phyloP scores from a whole-genome alignment of 116 monocot species.

The Dioscorea cayenensis region DNA sequence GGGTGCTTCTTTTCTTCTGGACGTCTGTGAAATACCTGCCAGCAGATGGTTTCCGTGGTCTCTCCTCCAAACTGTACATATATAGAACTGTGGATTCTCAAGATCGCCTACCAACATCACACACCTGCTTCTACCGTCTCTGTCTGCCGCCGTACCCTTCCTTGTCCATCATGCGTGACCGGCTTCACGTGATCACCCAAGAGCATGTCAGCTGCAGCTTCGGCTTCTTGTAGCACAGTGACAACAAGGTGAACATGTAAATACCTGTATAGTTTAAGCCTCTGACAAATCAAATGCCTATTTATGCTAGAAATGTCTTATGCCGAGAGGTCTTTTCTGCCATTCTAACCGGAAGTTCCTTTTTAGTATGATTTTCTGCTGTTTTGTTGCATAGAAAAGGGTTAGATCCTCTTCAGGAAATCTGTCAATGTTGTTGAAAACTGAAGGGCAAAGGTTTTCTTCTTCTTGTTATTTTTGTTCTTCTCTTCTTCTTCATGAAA shows the following conservation, averaged over 20 bases:
- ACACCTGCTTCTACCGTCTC: slow-evolving; percentile 82
- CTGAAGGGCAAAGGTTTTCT: too few relatives aligned
- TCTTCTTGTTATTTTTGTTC: too few relatives aligned
- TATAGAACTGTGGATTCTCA: slow-evolving; percentile 34
- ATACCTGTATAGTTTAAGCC: slow-evolving; percentile 7
- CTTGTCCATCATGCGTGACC: slow-evolving; percentile 30
- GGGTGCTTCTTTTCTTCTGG: slow-evolving; percentile 75
- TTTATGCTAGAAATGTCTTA: neutral
- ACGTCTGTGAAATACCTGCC: slow-evolving; percentile 83
- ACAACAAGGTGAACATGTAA: neutral
- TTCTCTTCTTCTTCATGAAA: too few relatives aligned
- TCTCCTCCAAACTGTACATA: slow-evolving; percentile 67
- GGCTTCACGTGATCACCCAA: slow-evolving; percentile 64
- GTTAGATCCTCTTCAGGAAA: too few relatives aligned
- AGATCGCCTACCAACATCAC: slow-evolving; percentile 64
- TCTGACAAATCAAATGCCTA: neutral
- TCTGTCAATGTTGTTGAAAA: too few relatives aligned
- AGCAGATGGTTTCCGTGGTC: slow-evolving; percentile 60
- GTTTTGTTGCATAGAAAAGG: too few relatives aligned
- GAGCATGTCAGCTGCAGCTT: slow-evolving; percentile 74
- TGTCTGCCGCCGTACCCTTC: slow-evolving; percentile 60
- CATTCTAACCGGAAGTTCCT: too few relatives aligned
- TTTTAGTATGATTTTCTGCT: too few relatives aligned
- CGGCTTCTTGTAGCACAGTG: slow-evolving; percentile 38
- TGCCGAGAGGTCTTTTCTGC: too few relatives aligned